A percentile compares a stretch with the other conserved stretches of the same genome.
phyloP scores from a whole-genome alignment of 169 alveolate genomes.

The Babesia ovis region DNA sequence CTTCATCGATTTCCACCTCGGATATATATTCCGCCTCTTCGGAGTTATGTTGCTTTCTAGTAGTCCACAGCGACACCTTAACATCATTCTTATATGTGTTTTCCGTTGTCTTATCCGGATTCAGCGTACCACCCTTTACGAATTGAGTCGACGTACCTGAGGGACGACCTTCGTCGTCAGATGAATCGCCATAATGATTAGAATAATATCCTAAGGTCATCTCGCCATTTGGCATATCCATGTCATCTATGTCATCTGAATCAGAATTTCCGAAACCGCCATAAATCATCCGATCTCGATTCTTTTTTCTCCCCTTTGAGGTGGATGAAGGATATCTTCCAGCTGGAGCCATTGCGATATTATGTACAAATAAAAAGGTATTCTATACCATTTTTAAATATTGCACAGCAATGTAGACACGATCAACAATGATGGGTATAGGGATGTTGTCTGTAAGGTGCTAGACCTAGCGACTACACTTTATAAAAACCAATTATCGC shows the following conservation, averaged over 20 bases:
- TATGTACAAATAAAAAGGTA: not conserved
- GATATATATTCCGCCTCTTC: not conserved
- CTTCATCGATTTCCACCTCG: not conserved
- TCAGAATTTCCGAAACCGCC: conserved; percentile 48
- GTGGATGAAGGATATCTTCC: not conserved
- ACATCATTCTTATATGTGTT: too few species aligned
- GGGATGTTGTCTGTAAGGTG: too few species aligned
- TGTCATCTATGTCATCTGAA: conserved; percentile 27
- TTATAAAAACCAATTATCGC: too few species aligned
- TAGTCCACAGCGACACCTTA: not conserved
- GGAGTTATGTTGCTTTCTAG: not conserved
- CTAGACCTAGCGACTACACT: too few species aligned
- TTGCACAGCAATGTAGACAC: too few species aligned
- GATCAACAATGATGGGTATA: too few species aligned
- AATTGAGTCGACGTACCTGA: not conserved
- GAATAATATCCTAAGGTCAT: not conserved
- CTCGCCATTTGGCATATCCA: not conserved
- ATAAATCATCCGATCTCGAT: conserved; percentile 10
- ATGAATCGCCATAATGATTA: not conserved
- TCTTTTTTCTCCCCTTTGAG: not conserved
- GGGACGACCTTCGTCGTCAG: not conserved
- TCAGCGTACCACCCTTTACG: conserved; percentile 26
- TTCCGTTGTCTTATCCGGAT: not conserved
- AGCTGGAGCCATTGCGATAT: not conserved
- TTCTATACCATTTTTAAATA: not conserved